These are phyloP conservation scores for Diaporthe aspalathi DNA, from an alignment of 2,329 filamentous ascomycete species.

Conservation along the genomic window DNA sequence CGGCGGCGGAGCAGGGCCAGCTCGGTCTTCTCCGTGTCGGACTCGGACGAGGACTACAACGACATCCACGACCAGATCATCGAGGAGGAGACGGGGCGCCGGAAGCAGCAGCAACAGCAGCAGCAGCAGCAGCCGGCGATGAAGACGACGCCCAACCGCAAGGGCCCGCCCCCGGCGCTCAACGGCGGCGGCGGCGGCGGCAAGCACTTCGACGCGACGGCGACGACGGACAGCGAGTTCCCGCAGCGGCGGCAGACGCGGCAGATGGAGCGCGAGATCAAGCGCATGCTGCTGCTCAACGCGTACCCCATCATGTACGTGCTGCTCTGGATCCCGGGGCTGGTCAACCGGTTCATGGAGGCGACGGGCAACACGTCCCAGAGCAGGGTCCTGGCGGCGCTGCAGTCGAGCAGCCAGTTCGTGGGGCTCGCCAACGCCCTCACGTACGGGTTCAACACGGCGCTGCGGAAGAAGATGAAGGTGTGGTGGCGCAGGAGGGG, in stretches of 20 bases:
- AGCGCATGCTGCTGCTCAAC: slow-evolving; percentile 51
- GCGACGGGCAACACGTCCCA: slow-evolving; percentile 40
- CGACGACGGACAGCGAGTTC: slow-evolving; percentile 35
- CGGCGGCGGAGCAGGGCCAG: background rate
- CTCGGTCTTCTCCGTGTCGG: slow-evolving; percentile 4
- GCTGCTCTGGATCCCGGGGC: slow-evolving; percentile 53
- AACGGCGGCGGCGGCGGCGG: slow-evolving; percentile 24
- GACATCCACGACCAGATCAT: slow-evolving; percentile 21
- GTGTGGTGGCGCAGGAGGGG: slow-evolving; percentile 23
- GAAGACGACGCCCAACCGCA: slow-evolving; percentile 22
- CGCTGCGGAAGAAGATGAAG: slow-evolving; percentile 39
- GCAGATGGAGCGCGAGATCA: slow-evolving; percentile 44
- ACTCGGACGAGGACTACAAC: slow-evolving; percentile 19
- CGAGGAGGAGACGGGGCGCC: slow-evolving; percentile 5
- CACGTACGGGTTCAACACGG: slow-evolving; percentile 53
- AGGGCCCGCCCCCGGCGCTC: slow-evolving; percentile 25
- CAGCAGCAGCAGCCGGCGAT: slow-evolving; percentile 6
- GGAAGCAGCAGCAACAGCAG: background rate
- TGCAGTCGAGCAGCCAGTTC: slow-evolving; percentile 52
- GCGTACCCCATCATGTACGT: slow-evolving; percentile 53
- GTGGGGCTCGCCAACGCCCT: slow-evolving; percentile 53
- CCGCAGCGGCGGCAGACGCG: slow-evolving; percentile 40
- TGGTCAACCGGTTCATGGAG: slow-evolving; percentile 50
- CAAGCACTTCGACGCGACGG: slow-evolving; percentile 37
- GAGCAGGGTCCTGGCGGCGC: slow-evolving; percentile 38